Evolutionary conservation across 345 rosid genomes (phyloP), one percentile per base, ranked within the genome.

Genomic region (Gossypium turneri): DNA sequence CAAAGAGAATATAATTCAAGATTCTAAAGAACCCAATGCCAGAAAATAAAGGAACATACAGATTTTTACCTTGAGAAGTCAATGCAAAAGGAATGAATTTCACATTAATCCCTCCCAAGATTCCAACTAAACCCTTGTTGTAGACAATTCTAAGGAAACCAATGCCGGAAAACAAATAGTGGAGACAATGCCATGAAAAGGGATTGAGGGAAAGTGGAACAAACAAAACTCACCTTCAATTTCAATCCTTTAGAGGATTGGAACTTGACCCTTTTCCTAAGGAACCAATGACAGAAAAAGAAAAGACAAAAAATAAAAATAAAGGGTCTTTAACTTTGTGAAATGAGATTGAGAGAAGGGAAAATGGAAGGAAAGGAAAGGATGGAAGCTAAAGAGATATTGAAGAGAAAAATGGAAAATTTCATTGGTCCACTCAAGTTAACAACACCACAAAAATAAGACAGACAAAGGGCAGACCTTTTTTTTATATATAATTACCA

Each of bases 351-450:
- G 56, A 19, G 17, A 48, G 17, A 48, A 17, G 59, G 12, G 24
- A n/a, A n/a, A 56, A 56, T 56, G 27, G 27, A 56, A 19, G 25
- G 58, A 48, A 67, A 67, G 38, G 55, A 45, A 44, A 65, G 52
- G 20, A 53, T 20, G 22, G 27, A 7, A 2, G 57, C 56, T 16
- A 68, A 25, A 9, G 43, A 22, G 43, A 68, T 16, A 25, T 48
- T 3, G 58, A 50, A 24, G 13, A 48, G 19, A 4, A 29, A 16
- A 61, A 19, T 11, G 34, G 65, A 34, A 57, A 10, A 29, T 70
- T 58, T 25, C 44, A 70, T 70, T 75, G 68, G 75, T 55, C 44
- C 78, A 72, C 5, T 70, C 73, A 16, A 62, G 22, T 47, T 22
- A 9, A 27, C 13, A 67, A 19, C 59, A 9, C 12, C 57, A 48